Evolutionary conservation across 2,329 filamentous ascomycete genomes (phyloP), one percentile per base, ranked within the genome.

Genomic region (Calonectria henricotiae): DNA sequence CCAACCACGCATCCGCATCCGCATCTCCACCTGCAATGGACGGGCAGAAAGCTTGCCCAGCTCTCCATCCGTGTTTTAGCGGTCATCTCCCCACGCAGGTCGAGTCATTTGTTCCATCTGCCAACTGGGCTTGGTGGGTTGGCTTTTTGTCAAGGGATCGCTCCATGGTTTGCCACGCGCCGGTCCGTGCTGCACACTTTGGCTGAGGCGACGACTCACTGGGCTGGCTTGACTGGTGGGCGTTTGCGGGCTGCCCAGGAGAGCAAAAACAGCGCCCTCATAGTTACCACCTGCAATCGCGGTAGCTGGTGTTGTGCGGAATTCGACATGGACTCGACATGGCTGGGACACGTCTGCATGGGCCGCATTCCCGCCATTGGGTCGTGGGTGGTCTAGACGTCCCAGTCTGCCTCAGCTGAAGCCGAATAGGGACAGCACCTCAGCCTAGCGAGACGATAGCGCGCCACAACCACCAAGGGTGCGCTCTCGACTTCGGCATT

Each of bases 381-480:
- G 11, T 15, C 30, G 51, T 15, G 7, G 20, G 15, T 12, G 51
- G 51, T 58, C 51, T 12, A 23, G 20, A 17, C 5, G 37, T 23
- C 20, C 37, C 44, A 35, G 41, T 47, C 49, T 58, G 63, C 51
- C 51, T 65, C 63, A 65, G 63, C 63, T 65, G 63, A 65, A 23
- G 7, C 63, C 39, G 25, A 44, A 43, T 58, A 9, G 46, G 32
- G 37, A 41, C 35, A 49, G 37, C 25, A 58, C 2, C 30, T 17
- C 54, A 60, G 51, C 30, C 23, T 30, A 43, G 27, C 43, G 47
- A 39, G 51, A 58, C 51, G 20, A 65, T 65, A 44, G 49, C 51
- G 63, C 63, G 63, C 63, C 63, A 44, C 63, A 30, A 25, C 63
- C 37, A 44, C 20, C 51, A 54, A 27, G 41, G 17, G 37, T 46